A percentile compares a stretch with the other conserved stretches of the same genome.
These are phyloP conservation scores for Capronia americana DNA, from an alignment of 2,329 filamentous ascomycete species.

Conservation along the genomic window DNA sequence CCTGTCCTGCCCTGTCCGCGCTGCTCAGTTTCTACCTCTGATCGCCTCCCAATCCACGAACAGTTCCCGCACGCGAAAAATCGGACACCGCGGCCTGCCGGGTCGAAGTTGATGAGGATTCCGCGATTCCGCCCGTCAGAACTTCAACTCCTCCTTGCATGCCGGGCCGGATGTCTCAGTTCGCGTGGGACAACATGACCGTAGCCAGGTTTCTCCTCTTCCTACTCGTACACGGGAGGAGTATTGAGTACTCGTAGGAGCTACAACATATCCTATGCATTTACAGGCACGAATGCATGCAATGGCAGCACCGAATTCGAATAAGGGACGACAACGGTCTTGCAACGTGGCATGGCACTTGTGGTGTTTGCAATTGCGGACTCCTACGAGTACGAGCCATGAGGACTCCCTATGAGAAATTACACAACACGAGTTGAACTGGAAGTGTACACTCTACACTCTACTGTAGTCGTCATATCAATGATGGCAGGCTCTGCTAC, in stretches of 20 bases:
- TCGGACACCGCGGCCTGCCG: neutral
- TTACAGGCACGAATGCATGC: constrained; percentile 1
- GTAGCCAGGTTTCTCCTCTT: neutral
- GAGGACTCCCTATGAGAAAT: no score
- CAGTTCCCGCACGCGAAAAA: neutral
- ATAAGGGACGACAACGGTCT: neutral
- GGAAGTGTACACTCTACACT: no score
- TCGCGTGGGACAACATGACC: neutral
- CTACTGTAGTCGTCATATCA: no score
- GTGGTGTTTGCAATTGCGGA: no score
- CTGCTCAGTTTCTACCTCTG: neutral
- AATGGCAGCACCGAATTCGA: neutral
- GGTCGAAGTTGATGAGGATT: neutral
- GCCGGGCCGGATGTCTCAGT: neutral
- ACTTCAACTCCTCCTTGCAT: neutral
- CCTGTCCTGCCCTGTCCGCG: no score
- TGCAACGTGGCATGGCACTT: no score
- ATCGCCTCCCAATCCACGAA: neutral
- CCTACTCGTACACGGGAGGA: neutral
- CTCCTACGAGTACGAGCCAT: no score
- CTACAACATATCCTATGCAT: neutral
- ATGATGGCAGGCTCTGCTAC: no score
- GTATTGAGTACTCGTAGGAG: neutral
- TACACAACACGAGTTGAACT: no score
- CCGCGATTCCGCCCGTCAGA: neutral